Conservation (phyloP, 192 early-diverging fungal species). For the Funneliformis mosseae region DNA sequence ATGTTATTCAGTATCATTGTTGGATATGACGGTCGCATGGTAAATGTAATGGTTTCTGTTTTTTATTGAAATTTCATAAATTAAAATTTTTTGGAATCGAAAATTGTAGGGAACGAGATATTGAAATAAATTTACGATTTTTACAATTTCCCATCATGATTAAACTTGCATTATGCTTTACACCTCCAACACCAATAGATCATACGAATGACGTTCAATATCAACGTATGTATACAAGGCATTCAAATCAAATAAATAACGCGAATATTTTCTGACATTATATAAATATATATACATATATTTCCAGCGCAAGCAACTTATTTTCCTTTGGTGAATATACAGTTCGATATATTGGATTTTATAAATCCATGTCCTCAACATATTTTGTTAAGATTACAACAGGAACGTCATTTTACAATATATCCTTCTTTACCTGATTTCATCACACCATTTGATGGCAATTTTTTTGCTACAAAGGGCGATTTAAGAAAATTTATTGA, state of each 20-base stretch:
- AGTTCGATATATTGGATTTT: conserved; percentile 31
- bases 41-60: neutral
- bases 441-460: conserved; percentile 17
- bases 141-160: conserved; percentile 13
- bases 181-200: neutral
- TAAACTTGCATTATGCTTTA: conserved; percentile 22
- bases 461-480: conserved; percentile 25
- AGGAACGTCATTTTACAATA: conserved; percentile 20
- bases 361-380: conserved; percentile 29
- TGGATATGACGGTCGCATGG: conserved; percentile 23
- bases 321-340: conserved; percentile 17
- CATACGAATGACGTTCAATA: neutral
- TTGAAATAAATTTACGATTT: conserved; percentile 32
- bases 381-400: conserved; percentile 18
- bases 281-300: too few relatives aligned
- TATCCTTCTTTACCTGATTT: neutral
- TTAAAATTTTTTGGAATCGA: neutral
- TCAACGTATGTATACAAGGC: neutral
- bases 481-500: conserved; percentile 21
- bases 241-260: neutral
- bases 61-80: neutral
- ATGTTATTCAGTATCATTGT: conserved; percentile 29
- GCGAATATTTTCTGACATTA: neutral
- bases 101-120: conserved; percentile 23
- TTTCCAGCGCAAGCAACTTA: conserved; percentile 11